Evolutionary conservation across 352 stramenopile species (phyloP), one percentile per base, ranked within the genome.

Genomic region (Pythium insidiosum): DNA sequence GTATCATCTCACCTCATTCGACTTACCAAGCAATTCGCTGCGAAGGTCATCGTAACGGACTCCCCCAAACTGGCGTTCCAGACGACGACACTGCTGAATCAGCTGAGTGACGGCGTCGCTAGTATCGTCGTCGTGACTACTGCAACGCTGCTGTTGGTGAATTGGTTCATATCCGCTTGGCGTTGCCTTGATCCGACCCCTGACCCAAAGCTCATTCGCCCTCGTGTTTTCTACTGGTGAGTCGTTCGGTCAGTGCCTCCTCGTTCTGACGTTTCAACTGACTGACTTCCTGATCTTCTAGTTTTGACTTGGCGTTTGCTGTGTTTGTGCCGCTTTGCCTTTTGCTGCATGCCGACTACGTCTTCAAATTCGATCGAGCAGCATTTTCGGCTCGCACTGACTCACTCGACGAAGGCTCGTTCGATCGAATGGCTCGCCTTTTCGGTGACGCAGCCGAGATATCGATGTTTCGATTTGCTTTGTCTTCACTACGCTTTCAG

Each of bases 251-350:
- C n/a, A n/a, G n/a, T n/a, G n/a, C n/a, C n/a, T n/a, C n/a, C n/a
- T n/a, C 13, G 23, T 44, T 10, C 22, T 31, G 3, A 23, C 9
- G n/a, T 13, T 11, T 12, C 4, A 22, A 19, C 1, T 28, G 5
- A 19, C 7, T 25, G 16, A 43, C 43, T n/a, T n/a, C n/a, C n/a
- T n/a, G n/a, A n/a, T n/a, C n/a, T n/a, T n/a, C n/a, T n/a, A 78
- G 61, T 10, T 83, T 79, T 23, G 66, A 84, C n/a, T 30, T 84
- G 34, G 78, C 80, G 33, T 84, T 84, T 45, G 71, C 66, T 2
- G 71, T 80, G 10, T 78, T 80, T 36, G 62, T 65, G 20, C 68
- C 63, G 4, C 29, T 80, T 0, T 38, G 66, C 12, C 58, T 76
- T 13, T 38, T 84, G 2, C 26, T 63, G 1, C 75, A 68, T 38